Percentiles rank a stretch among this genome's conserved stretches.
phyloP scores from a whole-genome alignment of 352 stramenopile species.

The Saprolegnia diclina region DNA sequence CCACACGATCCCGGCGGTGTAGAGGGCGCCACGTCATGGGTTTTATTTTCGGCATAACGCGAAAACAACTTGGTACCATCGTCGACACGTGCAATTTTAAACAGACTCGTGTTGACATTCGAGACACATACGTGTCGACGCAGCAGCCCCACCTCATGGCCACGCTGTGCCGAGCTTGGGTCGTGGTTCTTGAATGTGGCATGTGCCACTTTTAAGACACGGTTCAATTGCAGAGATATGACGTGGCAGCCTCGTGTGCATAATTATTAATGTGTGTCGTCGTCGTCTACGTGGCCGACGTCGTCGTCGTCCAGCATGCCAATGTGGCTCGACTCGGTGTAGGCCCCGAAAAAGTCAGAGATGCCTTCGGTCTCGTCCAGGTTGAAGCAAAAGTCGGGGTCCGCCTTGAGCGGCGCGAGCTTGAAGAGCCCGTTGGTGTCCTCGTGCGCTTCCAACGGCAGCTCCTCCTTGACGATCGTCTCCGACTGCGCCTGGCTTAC shows the following conservation, averaged over 20 bases:
- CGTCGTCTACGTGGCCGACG: conserved; percentile 13
- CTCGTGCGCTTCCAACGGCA: conserved; percentile 35
- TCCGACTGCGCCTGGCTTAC: conserved; percentile 59
- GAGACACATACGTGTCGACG: no score
- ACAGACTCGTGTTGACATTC: no score
- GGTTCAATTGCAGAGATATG: no score
- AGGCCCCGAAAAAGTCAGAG: conserved; percentile 82
- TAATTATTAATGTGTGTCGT: conserved; percentile 14
- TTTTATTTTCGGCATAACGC: neutral
- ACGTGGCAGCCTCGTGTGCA: neutral
- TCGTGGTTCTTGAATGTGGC: neutral
- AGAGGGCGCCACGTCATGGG: neutral
- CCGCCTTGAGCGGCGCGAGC: conserved; percentile 77
- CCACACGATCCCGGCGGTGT: neutral
- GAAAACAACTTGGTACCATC: neutral
- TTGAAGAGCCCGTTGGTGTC: conserved; percentile 81
- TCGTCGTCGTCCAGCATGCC: conserved; percentile 2
- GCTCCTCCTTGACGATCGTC: conserved; percentile 14
- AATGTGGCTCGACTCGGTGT: neutral
- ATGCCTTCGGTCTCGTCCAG: conserved; percentile 82
- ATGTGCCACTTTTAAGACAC: neutral
- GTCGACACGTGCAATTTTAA: no score
- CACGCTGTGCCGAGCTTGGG: no score
- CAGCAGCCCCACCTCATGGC: no score
- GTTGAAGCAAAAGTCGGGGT: conserved; percentile 87